Base-by-base conservation (phyloP, 2,329 filamentous ascomycete species). In the Sclerotinia nivalis region DNA sequence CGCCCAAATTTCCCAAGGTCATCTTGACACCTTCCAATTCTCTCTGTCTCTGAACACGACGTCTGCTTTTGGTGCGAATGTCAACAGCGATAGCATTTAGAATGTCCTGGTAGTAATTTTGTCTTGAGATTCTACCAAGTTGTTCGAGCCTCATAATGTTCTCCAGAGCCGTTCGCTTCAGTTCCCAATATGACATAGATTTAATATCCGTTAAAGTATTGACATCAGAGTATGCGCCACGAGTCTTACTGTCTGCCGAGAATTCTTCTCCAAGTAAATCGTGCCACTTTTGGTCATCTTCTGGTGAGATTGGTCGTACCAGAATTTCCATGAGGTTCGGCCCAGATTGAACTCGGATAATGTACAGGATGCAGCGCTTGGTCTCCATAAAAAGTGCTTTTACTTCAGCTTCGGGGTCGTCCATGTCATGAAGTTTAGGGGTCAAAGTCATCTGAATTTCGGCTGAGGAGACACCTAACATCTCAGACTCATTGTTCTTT, bases 311-410 rank as follows among this genome's bases (percentile, higher is more conserved):
- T 22, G 93, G 93, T 77, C 96, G 96, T 73, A 97, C 91, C 75
- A 99, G 88, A 72, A 99, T 97, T 72, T 98, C 94, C 80, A 98
- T 89, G n/a, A 99, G 87, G 76, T 95, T 97, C 66, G 89, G 83
- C 12, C 96, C 96, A 2, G 92, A 93, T 80, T 99, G 96, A 49
- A 99, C 91, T 71, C 96, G 91, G 78, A 99, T 98, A 79, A 99
- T 98, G 81, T 98, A 99, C 72, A 99, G 84, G 54, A 98, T 91
- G 78, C 96, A 97, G 76, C 96, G 90, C 83, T 99, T 99, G 3
- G 96, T 98, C 82, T 98, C 96, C 89, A 97, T 98, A 80, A 97
- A 97, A 4, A 99, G 85, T 1, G 93, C 86, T 81, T 98, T 97
- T 73, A 96, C 85, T 71, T 96, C 92, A 5, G 94, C 93, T 78